Conservation (phyloP, 2,329 filamentous ascomycete genomes). For the Anisogramma anomala region DNA sequence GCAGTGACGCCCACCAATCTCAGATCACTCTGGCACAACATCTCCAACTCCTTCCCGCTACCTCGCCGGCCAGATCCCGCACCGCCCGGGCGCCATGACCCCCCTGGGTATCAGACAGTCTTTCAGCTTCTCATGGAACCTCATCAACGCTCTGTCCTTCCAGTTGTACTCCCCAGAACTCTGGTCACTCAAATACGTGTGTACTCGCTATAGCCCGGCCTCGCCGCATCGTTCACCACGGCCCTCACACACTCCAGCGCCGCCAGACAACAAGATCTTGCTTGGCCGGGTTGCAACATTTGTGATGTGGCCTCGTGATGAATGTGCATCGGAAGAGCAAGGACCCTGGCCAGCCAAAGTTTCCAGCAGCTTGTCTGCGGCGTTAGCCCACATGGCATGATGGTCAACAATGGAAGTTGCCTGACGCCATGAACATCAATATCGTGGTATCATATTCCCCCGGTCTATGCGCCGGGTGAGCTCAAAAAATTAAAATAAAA, state of each 20-base stretch:
- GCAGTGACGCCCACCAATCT: conserved; percentile 24
- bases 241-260: conserved; percentile 23
- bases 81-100: conserved; percentile 34
- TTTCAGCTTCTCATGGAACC: conserved; percentile 28
- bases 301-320: too few species aligned
- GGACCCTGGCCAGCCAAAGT: too few species aligned
- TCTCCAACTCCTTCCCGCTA: conserved; percentile 26
- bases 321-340: too few species aligned
- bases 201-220: conserved; percentile 29
- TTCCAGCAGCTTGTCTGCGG: too few species aligned
- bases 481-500: too few species aligned
- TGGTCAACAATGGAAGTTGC: too few species aligned
- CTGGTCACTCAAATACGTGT: conserved; percentile 31
- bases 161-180: conserved; percentile 29
- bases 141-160: conserved; percentile 25
- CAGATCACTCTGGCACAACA: conserved; percentile 22
- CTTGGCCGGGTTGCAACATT: too few species aligned
- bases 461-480: neutral
- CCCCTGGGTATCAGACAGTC: conserved; percentile 31
- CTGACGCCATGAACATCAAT: too few species aligned
- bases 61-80: conserved; percentile 31
- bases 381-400: too few species aligned
- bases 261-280: too few species aligned
- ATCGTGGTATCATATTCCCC: neutral
- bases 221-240: conserved; percentile 25